phyloP scores from a whole-genome alignment of 2,329 filamentous ascomycete genomes.

The Juglanconis sp. region DNA sequence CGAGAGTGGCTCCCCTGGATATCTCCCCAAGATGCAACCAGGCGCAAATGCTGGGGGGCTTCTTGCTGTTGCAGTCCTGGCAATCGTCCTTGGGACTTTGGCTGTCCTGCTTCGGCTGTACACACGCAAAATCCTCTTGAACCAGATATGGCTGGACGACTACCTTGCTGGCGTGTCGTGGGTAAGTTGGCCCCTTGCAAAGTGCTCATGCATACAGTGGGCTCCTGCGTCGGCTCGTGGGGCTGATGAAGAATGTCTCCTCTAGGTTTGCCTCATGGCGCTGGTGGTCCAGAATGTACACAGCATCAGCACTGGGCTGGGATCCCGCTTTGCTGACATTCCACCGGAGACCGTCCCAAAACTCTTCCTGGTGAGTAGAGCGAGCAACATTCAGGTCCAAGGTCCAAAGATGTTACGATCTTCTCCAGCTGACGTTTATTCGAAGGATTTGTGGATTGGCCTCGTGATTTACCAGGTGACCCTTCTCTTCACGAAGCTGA shows the following conservation, averaged over 20 bases:
- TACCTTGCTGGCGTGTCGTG: slow-evolving; percentile 35
- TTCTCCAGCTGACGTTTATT: background rate
- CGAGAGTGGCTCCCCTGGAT: background rate
- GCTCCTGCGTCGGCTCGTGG: background rate
- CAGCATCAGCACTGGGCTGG: slow-evolving; percentile 14
- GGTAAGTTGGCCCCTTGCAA: slow-evolving; percentile 25
- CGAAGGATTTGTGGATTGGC: slow-evolving; percentile 1
- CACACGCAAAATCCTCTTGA: slow-evolving; percentile 26
- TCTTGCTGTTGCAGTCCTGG: background rate
- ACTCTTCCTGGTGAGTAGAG: background rate
- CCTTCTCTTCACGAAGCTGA: slow-evolving; percentile 3
- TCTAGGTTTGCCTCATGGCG: slow-evolving; percentile 15
- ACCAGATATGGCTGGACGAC: slow-evolving; percentile 28
- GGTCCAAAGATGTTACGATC: background rate
- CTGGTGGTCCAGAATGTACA: background rate
- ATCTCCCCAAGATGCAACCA: background rate
- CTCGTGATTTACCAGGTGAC: slow-evolving; percentile 8
- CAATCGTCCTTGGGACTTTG: background rate
- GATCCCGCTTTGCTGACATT: slow-evolving; percentile 17
- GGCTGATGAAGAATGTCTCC: background rate
- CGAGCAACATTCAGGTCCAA: background rate
- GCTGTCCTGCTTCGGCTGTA: slow-evolving; percentile 29
- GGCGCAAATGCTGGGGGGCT: background rate
- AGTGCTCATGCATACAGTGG: background rate
- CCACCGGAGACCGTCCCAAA: background rate